Base-by-base conservation (phyloP, 129 eudicot genomes). In the Scalesia atractyloides region DNA sequence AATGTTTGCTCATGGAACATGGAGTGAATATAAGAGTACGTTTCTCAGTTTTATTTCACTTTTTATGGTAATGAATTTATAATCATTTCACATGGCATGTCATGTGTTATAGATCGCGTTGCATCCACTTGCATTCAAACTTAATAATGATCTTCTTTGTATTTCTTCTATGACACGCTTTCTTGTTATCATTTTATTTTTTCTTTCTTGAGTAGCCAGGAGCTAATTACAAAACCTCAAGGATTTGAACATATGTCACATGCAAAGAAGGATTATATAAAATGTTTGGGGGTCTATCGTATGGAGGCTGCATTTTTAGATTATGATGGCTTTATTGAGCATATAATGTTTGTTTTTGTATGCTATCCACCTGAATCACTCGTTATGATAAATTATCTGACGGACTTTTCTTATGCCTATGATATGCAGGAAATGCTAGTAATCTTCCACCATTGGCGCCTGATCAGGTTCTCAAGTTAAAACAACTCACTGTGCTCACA, bases 1-100 rank as follows among this genome's bases (percentile, higher is more conserved):
- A n/a, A 53, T 92, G 86, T 92, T 86, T 83, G 93, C 97, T 33
- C 84, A 92, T 77, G 94, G 97, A 49, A 92, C 97, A 56, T 92
- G 97, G 97, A 92, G 86, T 83, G 96, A 92, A 59, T 92, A 85
- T 66, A 92, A 92, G 82, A 83, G 97, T 92, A 89, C 73, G 93
- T 14, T 66, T 63, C 24, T 56, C 57, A 9, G 16, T 24, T 44
- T 17, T 24, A 16, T 18, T 50, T 18, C 30, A 50, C 2, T 15
- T 51, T 6, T 66, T 8, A 11, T 17, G 48, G 15, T 43, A 65
- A 12, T 73, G 7, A 10, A 48, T 10, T 33, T 51, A 3, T 18
- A 26, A 20, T 18, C 26, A 51, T 46, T 16, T 66, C 20, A 33
- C 57, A 4, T 60, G 44, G n/a, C 46, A 30, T n/a, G n/a, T n/a